phyloP scores from a whole-genome alignment of 192 early-diverging fungal species.

The Anaeromyces robustus region DNA sequence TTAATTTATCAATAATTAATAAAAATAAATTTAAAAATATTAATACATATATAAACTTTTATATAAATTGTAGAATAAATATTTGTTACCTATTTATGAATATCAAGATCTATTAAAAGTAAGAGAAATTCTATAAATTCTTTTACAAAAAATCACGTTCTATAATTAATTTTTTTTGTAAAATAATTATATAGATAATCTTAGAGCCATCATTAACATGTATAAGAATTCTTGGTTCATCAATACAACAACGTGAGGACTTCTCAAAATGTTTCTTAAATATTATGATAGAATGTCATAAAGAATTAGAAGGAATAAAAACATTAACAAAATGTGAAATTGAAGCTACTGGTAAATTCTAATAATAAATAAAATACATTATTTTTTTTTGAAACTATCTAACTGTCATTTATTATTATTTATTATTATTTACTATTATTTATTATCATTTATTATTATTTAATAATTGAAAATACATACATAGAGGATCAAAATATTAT shows the following conservation, averaged over 20 bases:
- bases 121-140: too few relatives aligned
- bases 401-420: constrained; percentile 3
- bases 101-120: not conserved
- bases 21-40: too few relatives aligned
- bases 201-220: constrained; percentile 19
- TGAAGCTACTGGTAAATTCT: constrained; percentile 10
- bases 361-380: constrained; percentile 2
- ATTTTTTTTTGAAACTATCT: too few relatives aligned
- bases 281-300: constrained; percentile 11
- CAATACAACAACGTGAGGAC: constrained; percentile 13
- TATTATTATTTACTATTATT: too few relatives aligned
- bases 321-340: constrained; percentile 16
- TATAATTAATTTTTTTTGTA: too few relatives aligned
- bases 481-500: constrained; percentile 32
- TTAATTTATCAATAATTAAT: too few relatives aligned
- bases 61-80: not conserved
- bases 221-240: constrained; percentile 13
- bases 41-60: not conserved
- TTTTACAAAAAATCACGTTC: too few relatives aligned
- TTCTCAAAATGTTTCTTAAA: constrained; percentile 21
- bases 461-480: not conserved
- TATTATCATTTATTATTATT: not conserved
- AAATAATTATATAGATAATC: constrained; percentile 5
- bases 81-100: not conserved
- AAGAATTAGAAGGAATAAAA: constrained; percentile 14